Base-by-base conservation (phyloP, 2,329 filamentous ascomycete species). In the Aspergillus eucalypticola region DNA sequence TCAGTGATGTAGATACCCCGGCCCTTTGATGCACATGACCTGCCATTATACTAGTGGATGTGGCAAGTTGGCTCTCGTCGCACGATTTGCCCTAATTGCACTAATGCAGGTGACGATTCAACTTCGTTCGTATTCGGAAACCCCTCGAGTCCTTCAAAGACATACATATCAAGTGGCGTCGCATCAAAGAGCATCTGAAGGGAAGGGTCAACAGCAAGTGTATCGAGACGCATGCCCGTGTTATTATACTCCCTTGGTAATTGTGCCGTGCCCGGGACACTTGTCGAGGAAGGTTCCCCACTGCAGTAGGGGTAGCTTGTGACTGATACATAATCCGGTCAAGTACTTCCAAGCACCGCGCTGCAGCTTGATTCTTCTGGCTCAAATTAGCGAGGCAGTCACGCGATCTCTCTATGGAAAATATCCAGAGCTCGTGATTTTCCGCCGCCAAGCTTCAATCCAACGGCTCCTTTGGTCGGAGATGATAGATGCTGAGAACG, bases 121-220 rank as follows among this genome's bases (percentile, higher is more conserved):
- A 58, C 27, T 25, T 64, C 64, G 17, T 54, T 56, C 0, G 59
- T 64, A 21, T 50, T 58, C 0, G 63, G 61, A 27, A 65, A 66
- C 0, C 61, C 62, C 15, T 62, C n/a, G 0, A 64, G 39, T 1
- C 63, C 65, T 17, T 64, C 60, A 21, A 68, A 68, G 1, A 61
- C 15, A 19, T 61, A 60, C 8, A 56, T 62, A 3, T 61, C 51
- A 59, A 56, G 61, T 2, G 60, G 55, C 1, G 59, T 54, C 44
- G 60, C 58, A 29, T 67, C 57, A 13, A 68, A 66, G 27, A 67
- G 60, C 8, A 66, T 60, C 17, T 66, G 64, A n/a, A 64, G 35
- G 1, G 65, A 49, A 21, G 63, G 64, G n/a, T 68, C 66, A 21
- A 63, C 50, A 0, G 60, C 58, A 21, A 60, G 25, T 5, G 49